These are phyloP conservation scores for Haematococcus lacustris DNA, from an alignment of 139 green algal genomes.

Conservation along the genomic window DNA sequence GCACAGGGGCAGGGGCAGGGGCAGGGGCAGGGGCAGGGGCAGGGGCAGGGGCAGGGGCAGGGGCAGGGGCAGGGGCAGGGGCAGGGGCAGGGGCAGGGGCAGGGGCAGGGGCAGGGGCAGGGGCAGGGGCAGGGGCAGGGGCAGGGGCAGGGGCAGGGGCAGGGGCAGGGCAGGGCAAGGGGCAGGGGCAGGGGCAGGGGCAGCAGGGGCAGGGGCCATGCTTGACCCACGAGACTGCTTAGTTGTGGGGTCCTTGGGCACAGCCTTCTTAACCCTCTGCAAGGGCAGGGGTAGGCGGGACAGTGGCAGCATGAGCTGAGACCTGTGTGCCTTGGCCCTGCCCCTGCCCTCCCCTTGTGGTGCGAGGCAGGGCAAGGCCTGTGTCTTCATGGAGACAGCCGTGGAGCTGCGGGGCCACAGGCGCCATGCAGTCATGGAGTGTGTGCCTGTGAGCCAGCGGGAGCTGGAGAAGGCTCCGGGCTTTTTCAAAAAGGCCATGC, in stretches of 20 bases:
- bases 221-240: too few species aligned
- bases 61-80: background rate
- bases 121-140: background rate
- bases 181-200: too few species aligned
- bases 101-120: background rate
- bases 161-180: too few species aligned
- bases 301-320: too few species aligned
- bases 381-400: constrained; percentile 89
- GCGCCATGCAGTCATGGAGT: constrained; percentile 79
- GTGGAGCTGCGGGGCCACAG: constrained; percentile 40
- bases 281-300: too few species aligned
- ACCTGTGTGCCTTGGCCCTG: too few species aligned
- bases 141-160: background rate
- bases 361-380: constrained; percentile 37
- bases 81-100: background rate
- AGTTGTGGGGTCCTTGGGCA: too few species aligned
- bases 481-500: constrained; percentile 62
- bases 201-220: too few species aligned
- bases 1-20: constrained; percentile 1
- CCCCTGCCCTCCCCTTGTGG: background rate
- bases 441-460: constrained; percentile 58
- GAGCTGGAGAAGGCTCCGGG: constrained; percentile 34
- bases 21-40: background rate
- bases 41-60: background rate
- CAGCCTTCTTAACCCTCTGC: too few species aligned